Evolutionary conservation across 2,329 filamentous ascomycete genomes (phyloP), one percentile per base, ranked within the genome.

Genomic region (Stemphylium lycopersici): DNA sequence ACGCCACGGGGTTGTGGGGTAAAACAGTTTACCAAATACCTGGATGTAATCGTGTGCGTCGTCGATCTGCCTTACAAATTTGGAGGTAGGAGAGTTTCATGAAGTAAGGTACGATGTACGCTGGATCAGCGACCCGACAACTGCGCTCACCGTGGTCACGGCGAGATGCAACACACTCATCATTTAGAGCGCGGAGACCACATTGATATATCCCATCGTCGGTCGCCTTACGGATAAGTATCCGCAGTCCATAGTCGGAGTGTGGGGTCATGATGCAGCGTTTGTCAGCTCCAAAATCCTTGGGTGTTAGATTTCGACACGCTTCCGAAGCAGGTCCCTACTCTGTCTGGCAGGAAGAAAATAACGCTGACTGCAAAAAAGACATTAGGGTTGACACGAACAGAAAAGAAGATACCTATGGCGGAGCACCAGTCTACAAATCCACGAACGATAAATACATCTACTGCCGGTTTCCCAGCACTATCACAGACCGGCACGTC

Each of bases 1-100:
- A 54, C 61, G 57, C 63, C 63, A 52, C 56, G 61, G 61, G 57
- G 57, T 43, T 48, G 29, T 55, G 56, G 31, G 33, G 43, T 36
- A 34, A 16, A 56, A 49, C 51, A 46, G 54, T 55, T 34, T 37
- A 54, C 47, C 56, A 58, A 47, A 20, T n/a, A 8, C 16, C 46
- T 43, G 58, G 54, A 56, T 37, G 41, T 39, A 40, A 26, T 55
- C 46, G 52, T 22, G 48, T 55, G 47, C 42, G 34, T 41, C 39
- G 52, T 29, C 38, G 33, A 51, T 57, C 20, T 16, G 10, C 31
- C 16, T 4, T 12, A 15, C 1, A 29, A 10, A 24, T 29, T 29
- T 10, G 26, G 26, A 29, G 26, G 10, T 11, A 29, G 10, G 26
- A 10, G 26, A 11, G 10, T 29, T 11, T 11, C 8, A 11, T 29